These are phyloP conservation scores for Blastomyces gilchristii DNA, from an alignment of 2,329 filamentous ascomycete species.

Conservation along the genomic window DNA sequence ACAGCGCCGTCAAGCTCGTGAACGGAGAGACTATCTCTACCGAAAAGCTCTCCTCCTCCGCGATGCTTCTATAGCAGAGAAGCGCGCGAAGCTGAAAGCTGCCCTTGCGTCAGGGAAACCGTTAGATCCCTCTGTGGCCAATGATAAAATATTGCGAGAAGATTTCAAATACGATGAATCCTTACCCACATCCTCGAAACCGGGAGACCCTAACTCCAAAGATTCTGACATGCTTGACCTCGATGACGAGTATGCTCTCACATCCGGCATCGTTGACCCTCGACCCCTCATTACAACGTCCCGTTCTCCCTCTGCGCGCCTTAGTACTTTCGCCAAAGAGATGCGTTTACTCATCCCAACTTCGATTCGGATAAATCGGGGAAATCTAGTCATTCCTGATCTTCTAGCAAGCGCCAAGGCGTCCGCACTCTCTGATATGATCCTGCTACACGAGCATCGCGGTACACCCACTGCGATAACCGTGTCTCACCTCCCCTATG, in stretches of 20 bases:
- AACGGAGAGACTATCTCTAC: conserved; percentile 82
- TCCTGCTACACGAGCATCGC: conserved; percentile 84
- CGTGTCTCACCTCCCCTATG: conserved; percentile 76
- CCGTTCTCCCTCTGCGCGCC: conserved; percentile 70
- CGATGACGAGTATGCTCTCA: conserved; percentile 80
- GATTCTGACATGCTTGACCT: conserved; percentile 75
- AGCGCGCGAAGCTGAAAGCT: conserved; percentile 73
- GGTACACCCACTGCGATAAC: conserved; percentile 86
- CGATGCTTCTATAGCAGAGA: conserved; percentile 87
- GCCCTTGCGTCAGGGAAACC: conserved; percentile 84
- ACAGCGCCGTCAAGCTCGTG: conserved; percentile 61
- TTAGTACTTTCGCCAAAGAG: conserved; percentile 89
- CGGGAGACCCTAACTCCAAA: conserved; percentile 56
- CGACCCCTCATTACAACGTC: conserved; percentile 84
- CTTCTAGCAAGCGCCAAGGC: conserved; percentile 72
- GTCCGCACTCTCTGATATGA: conserved; percentile 70
- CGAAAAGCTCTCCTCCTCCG: conserved; percentile 75
- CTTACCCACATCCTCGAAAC: conserved; percentile 56
- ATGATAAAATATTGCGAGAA: conserved; percentile 72
- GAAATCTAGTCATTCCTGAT: conserved; percentile 78
- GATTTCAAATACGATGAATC: conserved; percentile 95
- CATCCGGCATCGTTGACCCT: conserved; percentile 86
- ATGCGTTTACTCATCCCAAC: conserved; percentile 75
- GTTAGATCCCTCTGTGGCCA: conserved; percentile 68
- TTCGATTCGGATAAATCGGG: conserved; percentile 77